Percentiles rank a stretch among this genome's conserved stretches.
These are phyloP conservation scores for Ceriops decandra DNA, from an alignment of 345 rosid genomes.

Conservation along the genomic window DNA sequence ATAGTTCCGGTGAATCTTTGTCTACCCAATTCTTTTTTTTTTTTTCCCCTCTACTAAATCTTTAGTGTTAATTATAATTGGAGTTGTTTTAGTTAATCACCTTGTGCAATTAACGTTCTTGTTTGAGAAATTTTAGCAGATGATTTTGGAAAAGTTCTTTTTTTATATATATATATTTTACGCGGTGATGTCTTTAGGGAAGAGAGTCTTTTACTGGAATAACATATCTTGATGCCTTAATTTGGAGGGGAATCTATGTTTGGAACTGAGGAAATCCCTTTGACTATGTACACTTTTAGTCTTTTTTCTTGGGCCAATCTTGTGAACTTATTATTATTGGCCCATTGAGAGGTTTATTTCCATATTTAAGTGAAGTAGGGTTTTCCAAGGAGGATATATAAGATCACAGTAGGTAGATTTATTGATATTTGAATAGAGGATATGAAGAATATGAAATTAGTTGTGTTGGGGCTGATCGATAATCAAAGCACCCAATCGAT, in stretches of 20 bases:
- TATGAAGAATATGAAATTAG: background rate
- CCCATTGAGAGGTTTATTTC: conserved; percentile 2
- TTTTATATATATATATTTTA: too few species aligned
- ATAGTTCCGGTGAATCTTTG: background rate
- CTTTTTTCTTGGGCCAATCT: background rate
- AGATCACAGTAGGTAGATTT: conserved; percentile 3
- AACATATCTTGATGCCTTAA: background rate
- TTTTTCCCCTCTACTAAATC: background rate
- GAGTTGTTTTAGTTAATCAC: background rate
- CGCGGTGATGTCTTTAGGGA: background rate
- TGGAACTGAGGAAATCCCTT: background rate
- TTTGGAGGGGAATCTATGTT: background rate
- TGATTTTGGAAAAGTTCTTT: conserved; percentile 1
- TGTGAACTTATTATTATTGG: background rate
- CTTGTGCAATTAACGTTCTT: background rate
- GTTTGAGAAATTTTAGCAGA: background rate
- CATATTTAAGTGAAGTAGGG: conserved; percentile 3
- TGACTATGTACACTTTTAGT: background rate
- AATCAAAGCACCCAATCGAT: background rate
- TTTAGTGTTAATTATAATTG: background rate
- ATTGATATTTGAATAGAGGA: background rate
- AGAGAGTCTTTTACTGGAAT: background rate
- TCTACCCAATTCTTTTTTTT: background rate
- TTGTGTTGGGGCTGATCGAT: background rate
- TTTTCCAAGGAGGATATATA: background rate